Percentiles rank a stretch among this genome's conserved stretches.
phyloP scores from a whole-genome alignment of 345 rosid species.

The Anastatica hierochuntica region DNA sequence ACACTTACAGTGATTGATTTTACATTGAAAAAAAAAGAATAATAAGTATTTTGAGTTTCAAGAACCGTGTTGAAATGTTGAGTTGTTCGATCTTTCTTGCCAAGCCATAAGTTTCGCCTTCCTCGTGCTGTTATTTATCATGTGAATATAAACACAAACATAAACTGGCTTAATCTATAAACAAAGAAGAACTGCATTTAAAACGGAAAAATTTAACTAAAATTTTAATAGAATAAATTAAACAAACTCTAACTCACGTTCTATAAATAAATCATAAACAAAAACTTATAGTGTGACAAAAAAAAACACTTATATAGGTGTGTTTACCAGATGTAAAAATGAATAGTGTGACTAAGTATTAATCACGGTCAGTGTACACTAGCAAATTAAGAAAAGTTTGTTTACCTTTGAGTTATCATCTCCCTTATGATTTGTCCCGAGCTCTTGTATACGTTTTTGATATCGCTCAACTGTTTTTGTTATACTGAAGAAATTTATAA shows the following conservation, averaged over 20 bases:
- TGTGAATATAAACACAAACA: not conserved
- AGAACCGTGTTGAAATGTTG: constrained; percentile 54
- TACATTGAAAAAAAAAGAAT: not conserved
- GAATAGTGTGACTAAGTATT: no score
- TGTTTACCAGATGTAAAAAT: no score
- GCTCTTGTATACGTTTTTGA: constrained; percentile 49
- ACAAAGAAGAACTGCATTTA: not conserved
- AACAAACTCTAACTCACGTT: no score
- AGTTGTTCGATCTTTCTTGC: constrained; percentile 59
- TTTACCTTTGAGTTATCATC: constrained; percentile 38
- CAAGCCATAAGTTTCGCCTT: constrained; percentile 37
- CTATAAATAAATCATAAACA: no score
- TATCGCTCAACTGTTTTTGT: constrained; percentile 63
- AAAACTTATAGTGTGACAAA: no score
- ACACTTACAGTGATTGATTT: not conserved
- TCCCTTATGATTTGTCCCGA: constrained; percentile 26
- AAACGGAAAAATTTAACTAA: no score
- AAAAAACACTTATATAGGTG: no score
- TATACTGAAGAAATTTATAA: constrained; percentile 30
- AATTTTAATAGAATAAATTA: no score
- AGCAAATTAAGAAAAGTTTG: not conserved
- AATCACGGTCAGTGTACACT: not conserved
- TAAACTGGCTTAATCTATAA: not conserved
- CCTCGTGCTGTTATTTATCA: constrained; percentile 14
- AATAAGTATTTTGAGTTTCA: not conserved